Evolutionary conservation across 768 basidiomycete species (phyloP).

Genomic region (Leccinum broughii): DNA sequence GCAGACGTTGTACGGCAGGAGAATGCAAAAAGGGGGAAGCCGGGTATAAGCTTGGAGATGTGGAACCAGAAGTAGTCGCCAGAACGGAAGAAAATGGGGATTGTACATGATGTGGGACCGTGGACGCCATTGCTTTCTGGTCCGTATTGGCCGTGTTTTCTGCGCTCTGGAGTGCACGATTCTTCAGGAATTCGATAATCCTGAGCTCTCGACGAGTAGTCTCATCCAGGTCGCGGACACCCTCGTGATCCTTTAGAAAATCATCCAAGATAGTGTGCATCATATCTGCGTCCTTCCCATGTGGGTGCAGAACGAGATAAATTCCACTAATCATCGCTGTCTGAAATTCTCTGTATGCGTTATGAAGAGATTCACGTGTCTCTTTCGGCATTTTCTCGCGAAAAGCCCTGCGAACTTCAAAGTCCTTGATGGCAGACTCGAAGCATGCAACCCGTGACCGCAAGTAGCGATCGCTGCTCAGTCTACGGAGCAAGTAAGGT

Average conservation of each 20-base stretch:
- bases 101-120: constrained; percentile 16
- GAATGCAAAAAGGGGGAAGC: constrained; percentile 36
- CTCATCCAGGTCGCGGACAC: constrained; percentile 68
- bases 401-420: constrained; percentile 72
- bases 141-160: constrained; percentile 32
- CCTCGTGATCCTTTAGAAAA: constrained; percentile 62
- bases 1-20: constrained; percentile 61
- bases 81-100: constrained; percentile 26
- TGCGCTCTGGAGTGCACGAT: constrained; percentile 57
- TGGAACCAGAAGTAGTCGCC: constrained; percentile 20
- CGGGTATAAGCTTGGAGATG: constrained; percentile 26
- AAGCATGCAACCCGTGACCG: constrained; percentile 87
- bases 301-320: constrained; percentile 78
- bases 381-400: constrained; percentile 61
- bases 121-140: constrained; percentile 7
- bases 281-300: constrained; percentile 60
- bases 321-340: constrained; percentile 89
- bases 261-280: constrained; percentile 82
- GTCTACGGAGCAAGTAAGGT: constrained; percentile 77
- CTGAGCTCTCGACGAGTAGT: constrained; percentile 81
- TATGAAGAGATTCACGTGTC: constrained; percentile 68
- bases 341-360: constrained; percentile 85
- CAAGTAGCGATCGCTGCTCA: constrained; percentile 77
- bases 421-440: constrained; percentile 87
- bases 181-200: constrained; percentile 80